Conservation (phyloP, 345 rosid genomes). For the Abelmoschus esculentus region DNA sequence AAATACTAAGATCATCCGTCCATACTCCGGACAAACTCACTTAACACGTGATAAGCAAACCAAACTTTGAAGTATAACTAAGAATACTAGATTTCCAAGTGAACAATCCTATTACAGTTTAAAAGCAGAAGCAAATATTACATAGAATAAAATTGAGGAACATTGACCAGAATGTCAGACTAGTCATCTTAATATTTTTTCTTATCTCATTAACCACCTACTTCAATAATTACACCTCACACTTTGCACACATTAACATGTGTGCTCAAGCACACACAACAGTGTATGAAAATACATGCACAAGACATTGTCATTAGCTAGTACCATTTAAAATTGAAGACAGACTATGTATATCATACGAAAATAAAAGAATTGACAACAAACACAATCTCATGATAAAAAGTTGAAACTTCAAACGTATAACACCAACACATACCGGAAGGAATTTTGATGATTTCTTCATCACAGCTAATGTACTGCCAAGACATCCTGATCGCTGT, state of each 20-base stretch:
- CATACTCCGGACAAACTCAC: not conserved
- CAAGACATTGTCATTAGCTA: not conserved
- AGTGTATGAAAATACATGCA: not conserved
- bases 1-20: not conserved
- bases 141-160: not conserved
- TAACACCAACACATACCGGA: conserved; percentile 52
- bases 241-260: not conserved
- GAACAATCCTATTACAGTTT: not conserved
- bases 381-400: not conserved
- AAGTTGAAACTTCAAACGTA: not conserved
- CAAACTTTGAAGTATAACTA: not conserved
- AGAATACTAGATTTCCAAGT: conserved; percentile 3
- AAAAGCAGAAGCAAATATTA: not conserved
- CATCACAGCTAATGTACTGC: conserved; percentile 89
- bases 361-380: not conserved
- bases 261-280: too few relatives aligned
- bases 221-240: not conserved
- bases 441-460: conserved; percentile 88
- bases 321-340: not conserved
- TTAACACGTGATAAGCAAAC: not conserved
- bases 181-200: not conserved
- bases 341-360: too few relatives aligned
- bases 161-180: not conserved
- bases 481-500: conserved; percentile 94
- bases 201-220: not conserved